A percentile compares a stretch with the other conserved stretches of the same genome.
phyloP scores from a whole-genome alignment of 208 protist species.

The Leptomonas pyrrhocoris region DNA sequence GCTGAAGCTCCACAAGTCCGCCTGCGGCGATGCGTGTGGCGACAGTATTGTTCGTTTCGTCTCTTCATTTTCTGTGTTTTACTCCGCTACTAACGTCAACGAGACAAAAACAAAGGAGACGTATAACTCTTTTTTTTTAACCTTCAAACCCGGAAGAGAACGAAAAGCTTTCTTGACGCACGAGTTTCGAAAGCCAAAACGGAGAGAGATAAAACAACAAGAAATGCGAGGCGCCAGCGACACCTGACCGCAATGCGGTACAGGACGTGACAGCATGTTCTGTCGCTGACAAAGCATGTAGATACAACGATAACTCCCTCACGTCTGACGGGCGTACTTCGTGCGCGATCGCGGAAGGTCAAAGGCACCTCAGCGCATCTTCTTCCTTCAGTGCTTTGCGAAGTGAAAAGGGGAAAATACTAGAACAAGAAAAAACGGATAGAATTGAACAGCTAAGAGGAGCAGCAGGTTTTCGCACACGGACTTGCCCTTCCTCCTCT shows the following conservation, averaged over 20 bases:
- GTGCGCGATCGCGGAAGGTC: not conserved
- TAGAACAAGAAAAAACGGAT: not conserved
- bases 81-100: no score
- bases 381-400: conserved; percentile 4
- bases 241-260: not conserved
- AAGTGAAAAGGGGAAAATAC: conserved; percentile 11
- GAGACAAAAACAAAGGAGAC: no score
- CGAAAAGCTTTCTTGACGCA: not conserved
- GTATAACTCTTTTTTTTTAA: not conserved
- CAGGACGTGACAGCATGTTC: no score
- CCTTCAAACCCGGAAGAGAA: not conserved
- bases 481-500: not conserved
- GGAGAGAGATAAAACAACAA: conserved; percentile 1
- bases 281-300: no score
- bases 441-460: not conserved
- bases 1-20: no score
- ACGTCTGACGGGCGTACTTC: not conserved
- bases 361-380: not conserved
- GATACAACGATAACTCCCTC: no score
- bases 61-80: no score
- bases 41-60: no score
- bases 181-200: not conserved
- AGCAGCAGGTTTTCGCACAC: not conserved
- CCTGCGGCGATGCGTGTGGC: no score
- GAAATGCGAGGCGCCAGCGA: not conserved